Evolutionary conservation across 352 stramenopile genomes (phyloP).

Genomic region (Phytopythium mirpurense): DNA sequence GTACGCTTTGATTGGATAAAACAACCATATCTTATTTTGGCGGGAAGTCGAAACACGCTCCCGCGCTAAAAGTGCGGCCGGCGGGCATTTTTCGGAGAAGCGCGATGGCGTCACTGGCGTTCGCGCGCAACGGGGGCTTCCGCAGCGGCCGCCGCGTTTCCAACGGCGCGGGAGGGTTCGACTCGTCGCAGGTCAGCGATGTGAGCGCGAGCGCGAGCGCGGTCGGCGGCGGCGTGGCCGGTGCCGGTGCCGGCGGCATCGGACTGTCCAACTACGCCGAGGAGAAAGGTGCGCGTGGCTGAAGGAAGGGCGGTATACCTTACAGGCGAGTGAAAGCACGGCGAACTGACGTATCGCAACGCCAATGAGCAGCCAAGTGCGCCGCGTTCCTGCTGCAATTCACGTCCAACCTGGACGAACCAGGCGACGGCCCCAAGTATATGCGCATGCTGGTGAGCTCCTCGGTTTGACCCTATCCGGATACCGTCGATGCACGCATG

Average conservation of each 20-base stretch:
- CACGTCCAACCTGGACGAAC: conserved; percentile 70
- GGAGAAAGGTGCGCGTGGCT: conserved; percentile 32
- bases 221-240: neutral
- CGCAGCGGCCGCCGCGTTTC: conserved; percentile 5
- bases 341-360: neutral
- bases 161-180: neutral
- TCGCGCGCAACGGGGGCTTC: conserved; percentile 4
- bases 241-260: conserved; percentile 4
- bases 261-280: conserved; percentile 37
- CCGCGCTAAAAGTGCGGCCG: neutral
- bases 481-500: too few relatives aligned
- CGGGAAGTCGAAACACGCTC: conserved; percentile 1
- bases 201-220: conserved; percentile 5
- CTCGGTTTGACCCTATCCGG: too few relatives aligned
- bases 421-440: conserved; percentile 63
- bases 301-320: too few relatives aligned
- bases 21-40: neutral
- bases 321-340: too few relatives aligned
- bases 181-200: conserved; percentile 5
- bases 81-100: neutral
- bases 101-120: conserved; percentile 8
- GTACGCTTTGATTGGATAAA: neutral
- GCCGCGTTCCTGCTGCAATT: conserved; percentile 68
- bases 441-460: conserved; percentile 66
- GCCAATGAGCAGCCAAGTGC: conserved; percentile 50